These are phyloP conservation scores for Iris pallida DNA, from an alignment of 116 monocot genomes.

Conservation along the genomic window DNA sequence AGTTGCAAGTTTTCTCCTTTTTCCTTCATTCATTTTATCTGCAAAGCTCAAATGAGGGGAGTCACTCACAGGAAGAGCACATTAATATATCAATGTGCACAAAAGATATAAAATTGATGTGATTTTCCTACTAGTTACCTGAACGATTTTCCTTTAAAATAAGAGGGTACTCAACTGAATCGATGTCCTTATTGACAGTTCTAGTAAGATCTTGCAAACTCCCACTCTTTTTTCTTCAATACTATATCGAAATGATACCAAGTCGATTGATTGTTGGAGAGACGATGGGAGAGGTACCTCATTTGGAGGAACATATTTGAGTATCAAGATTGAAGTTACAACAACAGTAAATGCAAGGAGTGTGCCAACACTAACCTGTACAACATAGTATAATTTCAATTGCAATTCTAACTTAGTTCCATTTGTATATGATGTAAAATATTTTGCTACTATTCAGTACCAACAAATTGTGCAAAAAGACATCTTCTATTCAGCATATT, in stretches of 20 bases:
- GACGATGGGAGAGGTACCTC: constrained; percentile 85
- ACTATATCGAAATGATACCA: constrained; percentile 38
- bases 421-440: too few species aligned
- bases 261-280: constrained; percentile 64
- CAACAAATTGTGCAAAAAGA: not conserved
- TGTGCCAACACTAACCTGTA: constrained; percentile 97
- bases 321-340: constrained; percentile 91
- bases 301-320: constrained; percentile 91
- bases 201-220: constrained; percentile 7
- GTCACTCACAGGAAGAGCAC: not conserved
- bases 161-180: constrained; percentile 50
- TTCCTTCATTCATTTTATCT: constrained; percentile 57
- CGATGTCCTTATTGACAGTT: constrained; percentile 7
- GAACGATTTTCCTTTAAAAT: constrained; percentile 39
- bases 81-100: not conserved
- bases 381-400: constrained; percentile 1
- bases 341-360: constrained; percentile 98
- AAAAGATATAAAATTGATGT: not conserved
- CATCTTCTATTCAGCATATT: not conserved
- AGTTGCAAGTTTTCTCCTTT: constrained; percentile 61
- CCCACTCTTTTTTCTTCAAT: constrained; percentile 24
- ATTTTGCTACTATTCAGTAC: not conserved
- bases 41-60: constrained; percentile 8
- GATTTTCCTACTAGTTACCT: constrained; percentile 27
- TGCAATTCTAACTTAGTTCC: not conserved